Evolutionary conservation across 2,329 filamentous ascomycete genomes (phyloP).

Genomic region (Ceratocystis ficicola): DNA sequence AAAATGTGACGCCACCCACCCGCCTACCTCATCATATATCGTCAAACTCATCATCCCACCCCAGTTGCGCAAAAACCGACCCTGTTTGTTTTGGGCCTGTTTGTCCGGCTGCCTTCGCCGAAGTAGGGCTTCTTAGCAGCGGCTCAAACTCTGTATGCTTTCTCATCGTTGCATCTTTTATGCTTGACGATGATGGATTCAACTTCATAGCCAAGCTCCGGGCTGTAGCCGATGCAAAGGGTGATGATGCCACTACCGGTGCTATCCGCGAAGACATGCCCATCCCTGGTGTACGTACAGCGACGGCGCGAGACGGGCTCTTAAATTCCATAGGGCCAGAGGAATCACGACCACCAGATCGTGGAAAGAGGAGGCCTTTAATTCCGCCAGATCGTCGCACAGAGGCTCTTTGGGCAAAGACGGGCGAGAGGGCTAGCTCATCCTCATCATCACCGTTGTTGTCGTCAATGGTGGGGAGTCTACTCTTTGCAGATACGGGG

Average conservation of each 20-base stretch:
- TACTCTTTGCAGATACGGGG: too few species aligned
- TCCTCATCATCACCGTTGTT: constrained; percentile 2
- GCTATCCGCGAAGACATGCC: neutral
- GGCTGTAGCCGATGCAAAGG: constrained; percentile 20
- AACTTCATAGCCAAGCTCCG: constrained; percentile 19
- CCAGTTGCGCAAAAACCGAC: constrained; percentile 43
- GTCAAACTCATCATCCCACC: constrained; percentile 48
- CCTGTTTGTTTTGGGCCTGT: constrained; percentile 16
- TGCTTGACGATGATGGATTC: neutral
- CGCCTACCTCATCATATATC: constrained; percentile 28
- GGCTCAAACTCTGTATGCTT: constrained; percentile 17
- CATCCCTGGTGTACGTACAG: neutral
- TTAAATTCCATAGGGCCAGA: constrained; percentile 18
- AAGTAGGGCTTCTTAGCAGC: neutral
- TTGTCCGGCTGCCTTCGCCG: neutral
- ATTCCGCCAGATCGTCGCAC: constrained; percentile 16
- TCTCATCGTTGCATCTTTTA: neutral
- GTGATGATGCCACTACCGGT: constrained; percentile 13
- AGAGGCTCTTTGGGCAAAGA: constrained; percentile 2
- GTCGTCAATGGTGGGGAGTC: neutral
- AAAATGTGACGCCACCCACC: constrained; percentile 19
- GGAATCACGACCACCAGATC: constrained; percentile 9
- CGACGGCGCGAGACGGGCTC: constrained; percentile 11
- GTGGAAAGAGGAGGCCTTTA: constrained; percentile 18
- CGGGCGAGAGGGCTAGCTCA: constrained; percentile 9